A percentile compares a stretch with the other conserved stretches of the same genome.
These are phyloP conservation scores for Hygrophorus pudorinus DNA, from an alignment of 768 basidiomycete genomes.

Conservation along the genomic window DNA sequence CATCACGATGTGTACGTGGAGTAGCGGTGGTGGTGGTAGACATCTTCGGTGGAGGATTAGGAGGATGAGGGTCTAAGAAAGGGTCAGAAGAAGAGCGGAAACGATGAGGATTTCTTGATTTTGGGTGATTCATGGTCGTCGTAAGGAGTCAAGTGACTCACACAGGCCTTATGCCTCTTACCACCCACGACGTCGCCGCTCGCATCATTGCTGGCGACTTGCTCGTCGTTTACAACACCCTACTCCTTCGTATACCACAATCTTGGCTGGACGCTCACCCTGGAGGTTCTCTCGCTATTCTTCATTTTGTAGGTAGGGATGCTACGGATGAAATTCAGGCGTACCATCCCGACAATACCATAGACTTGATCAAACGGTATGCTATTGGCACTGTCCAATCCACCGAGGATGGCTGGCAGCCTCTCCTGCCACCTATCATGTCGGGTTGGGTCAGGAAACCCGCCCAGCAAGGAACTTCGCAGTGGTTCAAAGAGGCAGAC, in stretches of 20 bases:
- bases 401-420: conserved; percentile 53
- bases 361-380: conserved; percentile 49
- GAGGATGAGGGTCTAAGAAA: conserved; percentile 32
- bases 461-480: conserved; percentile 24
- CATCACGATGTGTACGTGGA: conserved; percentile 28
- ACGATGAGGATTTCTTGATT: conserved; percentile 20
- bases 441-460: conserved; percentile 66
- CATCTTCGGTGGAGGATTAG: conserved; percentile 30
- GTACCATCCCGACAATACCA: conserved; percentile 62
- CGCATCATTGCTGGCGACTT: conserved; percentile 68
- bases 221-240: conserved; percentile 63
- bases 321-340: conserved; percentile 92
- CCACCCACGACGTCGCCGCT: conserved; percentile 39
- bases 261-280: conserved; percentile 84
- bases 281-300: conserved; percentile 78
- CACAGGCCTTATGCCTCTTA: conserved; percentile 1
- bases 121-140: conserved; percentile 10
- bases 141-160: conserved; percentile 6
- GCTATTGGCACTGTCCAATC: conserved; percentile 61
- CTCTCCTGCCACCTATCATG: conserved; percentile 79
- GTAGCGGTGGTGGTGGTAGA: conserved; percentile 20
- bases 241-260: conserved; percentile 54
- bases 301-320: conserved; percentile 93
- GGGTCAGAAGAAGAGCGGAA: conserved; percentile 43
- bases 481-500: conserved; percentile 59